Evolutionary conservation across 768 basidiomycete species (phyloP).

Genomic region (Gautieria morchelliformis): DNA sequence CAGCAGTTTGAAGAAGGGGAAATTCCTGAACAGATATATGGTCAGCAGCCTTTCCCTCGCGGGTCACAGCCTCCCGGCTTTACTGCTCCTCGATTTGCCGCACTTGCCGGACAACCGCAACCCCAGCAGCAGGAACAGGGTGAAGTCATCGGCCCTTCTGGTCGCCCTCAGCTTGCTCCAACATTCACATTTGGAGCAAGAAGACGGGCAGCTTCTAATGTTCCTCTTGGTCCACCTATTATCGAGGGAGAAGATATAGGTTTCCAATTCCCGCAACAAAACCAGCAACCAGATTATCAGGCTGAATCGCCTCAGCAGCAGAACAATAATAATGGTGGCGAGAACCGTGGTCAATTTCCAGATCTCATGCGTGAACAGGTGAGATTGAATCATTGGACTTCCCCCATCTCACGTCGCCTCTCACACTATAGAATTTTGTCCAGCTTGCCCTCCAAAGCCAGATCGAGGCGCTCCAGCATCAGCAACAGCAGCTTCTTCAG

Average conservation of each 20-base stretch:
- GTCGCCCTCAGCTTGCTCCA: slow-evolving; percentile 86
- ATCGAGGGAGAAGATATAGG: slow-evolving; percentile 65
- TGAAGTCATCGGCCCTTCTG: slow-evolving; percentile 57
- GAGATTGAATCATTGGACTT: slow-evolving; percentile 10
- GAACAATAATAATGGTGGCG: slow-evolving; percentile 40
- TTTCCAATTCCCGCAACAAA: slow-evolving; percentile 78
- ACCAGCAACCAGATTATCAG: slow-evolving; percentile 27
- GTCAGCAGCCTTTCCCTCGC: slow-evolving; percentile 48
- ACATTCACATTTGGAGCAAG: slow-evolving; percentile 80
- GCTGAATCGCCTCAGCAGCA: slow-evolving; percentile 21
- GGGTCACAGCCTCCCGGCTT: slow-evolving; percentile 62
- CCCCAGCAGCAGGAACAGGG: slow-evolving; percentile 33
- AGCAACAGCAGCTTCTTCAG: slow-evolving; percentile 84
- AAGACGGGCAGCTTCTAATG: slow-evolving; percentile 34
- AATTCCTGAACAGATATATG: slow-evolving; percentile 48
- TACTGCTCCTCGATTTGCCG: slow-evolving; percentile 82
- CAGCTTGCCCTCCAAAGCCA: slow-evolving; percentile 86
- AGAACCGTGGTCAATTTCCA: slow-evolving; percentile 62
- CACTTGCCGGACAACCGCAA: slow-evolving; percentile 49
- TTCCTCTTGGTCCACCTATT: slow-evolving; percentile 60
- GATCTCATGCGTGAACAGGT: slow-evolving; percentile 97
- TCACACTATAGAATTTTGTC: not conserved
- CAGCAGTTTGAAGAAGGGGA: slow-evolving; percentile 69
- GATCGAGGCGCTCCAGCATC: slow-evolving; percentile 83
- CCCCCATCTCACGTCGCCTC: not conserved